These are phyloP conservation scores for Verticillium albo-atrum DNA, from an alignment of 2,329 filamentous ascomycete species.

Conservation along the genomic window DNA sequence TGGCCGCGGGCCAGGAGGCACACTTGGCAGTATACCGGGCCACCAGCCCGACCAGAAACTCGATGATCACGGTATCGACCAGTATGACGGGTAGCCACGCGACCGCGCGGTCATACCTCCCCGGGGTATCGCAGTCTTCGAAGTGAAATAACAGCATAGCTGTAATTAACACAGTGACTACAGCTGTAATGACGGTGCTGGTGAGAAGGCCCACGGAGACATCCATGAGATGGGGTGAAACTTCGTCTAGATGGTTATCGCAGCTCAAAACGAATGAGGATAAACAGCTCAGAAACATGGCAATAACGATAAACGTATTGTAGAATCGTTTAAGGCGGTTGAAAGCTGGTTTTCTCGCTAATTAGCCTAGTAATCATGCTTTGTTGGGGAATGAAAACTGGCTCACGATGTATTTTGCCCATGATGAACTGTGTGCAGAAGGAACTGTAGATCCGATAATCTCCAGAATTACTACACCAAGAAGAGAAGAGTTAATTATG, in stretches of 20 bases:
- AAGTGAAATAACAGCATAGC: slow-evolving; percentile 1
- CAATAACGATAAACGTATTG: background rate
- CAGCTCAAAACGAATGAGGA: background rate
- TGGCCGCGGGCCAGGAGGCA: no score
- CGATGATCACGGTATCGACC: background rate
- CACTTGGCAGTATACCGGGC: background rate
- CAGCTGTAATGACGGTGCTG: background rate
- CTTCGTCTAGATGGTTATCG: background rate
- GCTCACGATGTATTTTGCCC: no score
- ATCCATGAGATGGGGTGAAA: background rate
- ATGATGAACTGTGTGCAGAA: no score
- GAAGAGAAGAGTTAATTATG: no score
- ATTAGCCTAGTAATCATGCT: no score
- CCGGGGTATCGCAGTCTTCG: background rate
- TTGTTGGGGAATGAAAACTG: no score
- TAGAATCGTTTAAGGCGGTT: background rate
- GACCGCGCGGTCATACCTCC: background rate
- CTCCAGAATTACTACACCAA: no score
- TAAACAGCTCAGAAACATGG: background rate
- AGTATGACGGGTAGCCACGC: background rate
- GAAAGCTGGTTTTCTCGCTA: background rate
- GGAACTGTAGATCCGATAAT: no score
- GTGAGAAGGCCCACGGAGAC: background rate
- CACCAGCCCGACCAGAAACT: background rate
- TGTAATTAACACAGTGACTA: background rate